Evolutionary conservation across 2,329 filamentous ascomycete genomes (phyloP), one percentile per base, ranked within the genome.

Genomic region (Fonsecaea pugnacius): DNA sequence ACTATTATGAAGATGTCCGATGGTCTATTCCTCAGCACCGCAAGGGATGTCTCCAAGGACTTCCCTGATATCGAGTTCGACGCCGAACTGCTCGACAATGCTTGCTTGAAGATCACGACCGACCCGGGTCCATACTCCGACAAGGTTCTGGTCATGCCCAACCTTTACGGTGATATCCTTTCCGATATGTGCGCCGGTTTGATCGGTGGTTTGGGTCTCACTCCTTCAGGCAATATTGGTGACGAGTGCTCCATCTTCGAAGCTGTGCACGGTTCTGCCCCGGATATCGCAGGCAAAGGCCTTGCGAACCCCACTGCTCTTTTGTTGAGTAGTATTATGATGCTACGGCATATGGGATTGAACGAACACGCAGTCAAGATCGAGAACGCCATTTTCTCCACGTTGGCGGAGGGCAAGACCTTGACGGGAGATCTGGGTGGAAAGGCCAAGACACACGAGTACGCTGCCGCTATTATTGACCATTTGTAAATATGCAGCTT

Each of bases 221-320:
- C 95, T 52, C 95, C 95, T 70, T 98, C 94, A 38, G 95, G 94
- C 77, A 99, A 99, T 87, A 99, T 99, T 76, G 95, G 95, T 79
- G 92, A 98, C 81, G 91, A 98, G 84, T 98, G 94, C 89, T 97
- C 93, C 79, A 99, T 99, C 84, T 99, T 99, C 85, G 95, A 99
- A 85, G 95, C 95, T 75, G 95, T 99, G 75, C 95, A 99, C 86
- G 95, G 94, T 74, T 97, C 92, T 70, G 94, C 95, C 66, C 94
- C 95, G 65, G 94, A 98, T 80, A 98, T 98, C 78, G 93, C 92
- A 71, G 94, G 94, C 80, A 92, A 97, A 87, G 90, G 87, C 72
- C 89, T 98, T 72, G 95, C 95, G 76, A 99, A 99, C 87, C 95
- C 95, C 69, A 99, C 95, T 67, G 95, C 95, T 66, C 88, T 99